Evolutionary conservation across 495 filamentous ascomycete species (phyloP).

Genomic region (Lasiosphaeria miniovina): DNA sequence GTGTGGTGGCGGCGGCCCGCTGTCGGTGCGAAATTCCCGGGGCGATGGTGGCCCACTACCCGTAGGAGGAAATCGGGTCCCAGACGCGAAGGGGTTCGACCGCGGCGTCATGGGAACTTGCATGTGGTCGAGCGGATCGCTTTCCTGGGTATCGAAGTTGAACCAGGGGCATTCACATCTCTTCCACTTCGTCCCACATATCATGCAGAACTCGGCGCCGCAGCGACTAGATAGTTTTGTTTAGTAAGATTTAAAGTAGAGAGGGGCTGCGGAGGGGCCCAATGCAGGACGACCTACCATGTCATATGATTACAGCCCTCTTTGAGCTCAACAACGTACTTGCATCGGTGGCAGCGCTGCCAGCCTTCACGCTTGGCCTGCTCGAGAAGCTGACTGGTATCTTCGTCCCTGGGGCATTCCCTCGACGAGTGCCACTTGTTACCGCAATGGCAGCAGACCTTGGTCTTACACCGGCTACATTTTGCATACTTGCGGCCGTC

Average conservation of each 20-base stretch:
- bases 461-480: slow-evolving; percentile 66
- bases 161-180: slow-evolving; percentile 79
- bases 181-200: slow-evolving; percentile 77
- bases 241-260: slow-evolving; percentile 15
- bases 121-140: slow-evolving; percentile 58
- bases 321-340: slow-evolving; percentile 70
- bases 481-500: slow-evolving; percentile 52
- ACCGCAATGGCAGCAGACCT: slow-evolving; percentile 71
- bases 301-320: slow-evolving; percentile 86
- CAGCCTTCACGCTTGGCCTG: slow-evolving; percentile 69
- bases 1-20: slow-evolving; percentile 12
- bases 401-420: slow-evolving; percentile 71
- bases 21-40: slow-evolving; percentile 26
- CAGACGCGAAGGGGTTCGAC: slow-evolving; percentile 24
- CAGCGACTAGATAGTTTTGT: slow-evolving; percentile 55
- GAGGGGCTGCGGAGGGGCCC: neutral
- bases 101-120: slow-evolving; percentile 39
- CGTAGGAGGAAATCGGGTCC: slow-evolving; percentile 12
- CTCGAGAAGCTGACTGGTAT: slow-evolving; percentile 60
- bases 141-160: slow-evolving; percentile 59
- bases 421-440: slow-evolving; percentile 64
- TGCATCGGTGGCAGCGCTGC: slow-evolving; percentile 74
- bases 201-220: slow-evolving; percentile 78
- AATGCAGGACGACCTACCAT: slow-evolving; percentile 51
- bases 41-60: slow-evolving; percentile 28